Evolutionary conservation across 306 rosid genomes (phyloP).

Genomic region (Dryas drummondii): DNA sequence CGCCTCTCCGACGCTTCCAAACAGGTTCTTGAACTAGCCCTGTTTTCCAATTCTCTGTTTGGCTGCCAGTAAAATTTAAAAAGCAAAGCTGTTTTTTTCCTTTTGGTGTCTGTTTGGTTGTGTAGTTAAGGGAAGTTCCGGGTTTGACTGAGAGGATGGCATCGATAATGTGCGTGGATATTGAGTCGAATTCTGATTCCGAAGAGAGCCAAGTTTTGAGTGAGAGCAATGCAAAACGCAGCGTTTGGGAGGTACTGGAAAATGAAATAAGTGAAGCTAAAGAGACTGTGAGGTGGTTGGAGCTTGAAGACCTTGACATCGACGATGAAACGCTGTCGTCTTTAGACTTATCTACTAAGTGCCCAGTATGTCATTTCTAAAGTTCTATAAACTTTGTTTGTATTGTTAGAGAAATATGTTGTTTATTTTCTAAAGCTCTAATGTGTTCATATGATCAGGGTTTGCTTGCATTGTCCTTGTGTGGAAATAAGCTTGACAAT

Average conservation of each 20-base stretch:
- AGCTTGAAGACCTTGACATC: slow-evolving; percentile 78
- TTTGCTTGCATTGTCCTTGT: slow-evolving; percentile 78
- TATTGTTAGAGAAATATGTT: background rate
- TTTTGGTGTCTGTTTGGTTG: slow-evolving; percentile 2
- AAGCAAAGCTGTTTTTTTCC: background rate
- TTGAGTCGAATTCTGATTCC: slow-evolving; percentile 39
- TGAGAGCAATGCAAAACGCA: slow-evolving; percentile 24
- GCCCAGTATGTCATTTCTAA: slow-evolving; percentile 51
- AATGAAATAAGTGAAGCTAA: slow-evolving; percentile 48
- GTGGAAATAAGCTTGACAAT: slow-evolving; percentile 62
- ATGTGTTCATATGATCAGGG: slow-evolving; percentile 42
- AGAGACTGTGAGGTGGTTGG: slow-evolving; percentile 74
- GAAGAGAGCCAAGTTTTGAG: slow-evolving; percentile 38
- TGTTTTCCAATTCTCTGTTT: slow-evolving; percentile 3
- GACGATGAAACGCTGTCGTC: slow-evolving; percentile 63
- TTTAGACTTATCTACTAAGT: slow-evolving; percentile 54
- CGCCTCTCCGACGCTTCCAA: slow-evolving; percentile 83
- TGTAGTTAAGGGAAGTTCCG: slow-evolving; percentile 72
- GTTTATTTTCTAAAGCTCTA: background rate
- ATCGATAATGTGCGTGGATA: slow-evolving; percentile 77
- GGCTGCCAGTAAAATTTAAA: background rate
- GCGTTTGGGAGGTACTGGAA: slow-evolving; percentile 50
- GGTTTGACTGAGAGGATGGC: slow-evolving; percentile 92
- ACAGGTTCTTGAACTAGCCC: slow-evolving; percentile 47
- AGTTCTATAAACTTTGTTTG: background rate